A percentile compares a stretch with the other conserved stretches of the same genome.
phyloP scores from a whole-genome alignment of 106 monocot species.

The Dendrobium catenatum region DNA sequence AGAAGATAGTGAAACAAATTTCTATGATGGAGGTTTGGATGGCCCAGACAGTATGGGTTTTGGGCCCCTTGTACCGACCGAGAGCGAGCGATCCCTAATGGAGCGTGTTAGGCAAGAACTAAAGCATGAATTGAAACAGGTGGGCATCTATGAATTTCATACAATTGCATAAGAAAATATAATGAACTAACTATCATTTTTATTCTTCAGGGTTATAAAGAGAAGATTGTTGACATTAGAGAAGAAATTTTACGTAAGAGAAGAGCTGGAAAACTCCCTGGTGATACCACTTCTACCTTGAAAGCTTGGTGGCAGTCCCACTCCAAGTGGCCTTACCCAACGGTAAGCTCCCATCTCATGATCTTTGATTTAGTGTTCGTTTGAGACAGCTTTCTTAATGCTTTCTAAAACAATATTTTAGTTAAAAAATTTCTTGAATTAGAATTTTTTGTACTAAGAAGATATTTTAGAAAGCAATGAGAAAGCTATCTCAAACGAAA shows the following conservation, averaged over 20 bases:
- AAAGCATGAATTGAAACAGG: conserved; percentile 94
- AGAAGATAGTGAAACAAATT: conserved; percentile 74
- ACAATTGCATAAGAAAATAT: neutral
- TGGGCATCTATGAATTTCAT: conserved; percentile 9
- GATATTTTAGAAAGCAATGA: too few relatives aligned
- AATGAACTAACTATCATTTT: neutral
- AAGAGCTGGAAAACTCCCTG: conserved; percentile 90
- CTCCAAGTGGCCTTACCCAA: conserved; percentile 97
- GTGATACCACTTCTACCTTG: conserved; percentile 75
- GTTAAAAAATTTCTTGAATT: too few relatives aligned
- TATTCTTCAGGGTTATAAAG: conserved; percentile 71
- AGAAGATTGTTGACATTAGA: conserved; percentile 90
- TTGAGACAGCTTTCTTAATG: too few relatives aligned
- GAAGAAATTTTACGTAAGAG: conserved; percentile 90
- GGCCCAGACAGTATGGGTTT: conserved; percentile 74
- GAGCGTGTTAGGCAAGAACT: conserved; percentile 89
- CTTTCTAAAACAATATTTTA: too few relatives aligned
- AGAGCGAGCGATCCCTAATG: conserved; percentile 90
- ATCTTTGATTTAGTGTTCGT: neutral
- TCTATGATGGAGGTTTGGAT: conserved; percentile 70
- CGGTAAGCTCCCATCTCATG: conserved; percentile 30
- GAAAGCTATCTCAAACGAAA: too few relatives aligned
- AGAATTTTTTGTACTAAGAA: too few relatives aligned
- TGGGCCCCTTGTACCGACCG: conserved; percentile 86
- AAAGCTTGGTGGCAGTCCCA: conserved; percentile 99